A percentile compares a stretch with the other conserved stretches of the same genome.
Evolutionary conservation across 2,329 filamentous ascomycete species (phyloP).

Genomic region (Aquanectria penicillioides): DNA sequence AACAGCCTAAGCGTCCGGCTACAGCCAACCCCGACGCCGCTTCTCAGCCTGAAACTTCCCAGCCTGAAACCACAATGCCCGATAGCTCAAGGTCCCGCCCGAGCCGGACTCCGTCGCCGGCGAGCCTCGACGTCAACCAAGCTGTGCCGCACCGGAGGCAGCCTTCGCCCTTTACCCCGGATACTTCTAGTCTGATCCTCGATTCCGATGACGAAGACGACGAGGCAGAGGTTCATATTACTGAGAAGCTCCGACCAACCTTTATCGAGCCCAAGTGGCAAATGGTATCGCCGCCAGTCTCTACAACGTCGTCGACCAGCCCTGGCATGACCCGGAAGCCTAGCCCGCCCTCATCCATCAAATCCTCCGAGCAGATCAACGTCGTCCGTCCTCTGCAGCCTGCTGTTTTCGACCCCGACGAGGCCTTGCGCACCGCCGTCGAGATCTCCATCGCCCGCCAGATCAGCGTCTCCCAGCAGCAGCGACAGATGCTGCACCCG

Average conservation of each 20-base stretch:
- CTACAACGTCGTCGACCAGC: conserved; percentile 42
- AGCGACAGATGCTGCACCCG: conserved; percentile 68
- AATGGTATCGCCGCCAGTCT: conserved; percentile 55
- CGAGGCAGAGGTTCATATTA: conserved; percentile 39
- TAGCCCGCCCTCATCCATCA: conserved; percentile 27
- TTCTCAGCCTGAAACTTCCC: no score
- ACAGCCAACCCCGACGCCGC: conserved; percentile 16
- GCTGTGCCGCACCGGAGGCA: conserved; percentile 21
- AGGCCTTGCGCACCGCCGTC: conserved; percentile 63
- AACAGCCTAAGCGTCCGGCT: conserved; percentile 36
- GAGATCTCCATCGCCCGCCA: conserved; percentile 75
- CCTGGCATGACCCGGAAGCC: conserved; percentile 23
- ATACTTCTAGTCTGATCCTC: conserved; percentile 44
- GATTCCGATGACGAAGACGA: conserved; percentile 52
- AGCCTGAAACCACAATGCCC: not conserved
- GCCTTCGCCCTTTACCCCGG: conserved; percentile 33
- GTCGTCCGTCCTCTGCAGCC: conserved; percentile 18
- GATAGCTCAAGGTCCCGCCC: not conserved
- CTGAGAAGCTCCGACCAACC: conserved; percentile 48
- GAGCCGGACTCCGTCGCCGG: conserved; percentile 25
- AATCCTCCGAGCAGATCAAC: conserved; percentile 39
- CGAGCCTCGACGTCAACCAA: conserved; percentile 14
- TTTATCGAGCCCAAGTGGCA: conserved; percentile 58
- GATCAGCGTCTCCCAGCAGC: conserved; percentile 72
- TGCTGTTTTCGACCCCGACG: conserved; percentile 31